These are phyloP conservation scores for Microcos paniculata DNA, from an alignment of 345 rosid species.

Conservation along the genomic window DNA sequence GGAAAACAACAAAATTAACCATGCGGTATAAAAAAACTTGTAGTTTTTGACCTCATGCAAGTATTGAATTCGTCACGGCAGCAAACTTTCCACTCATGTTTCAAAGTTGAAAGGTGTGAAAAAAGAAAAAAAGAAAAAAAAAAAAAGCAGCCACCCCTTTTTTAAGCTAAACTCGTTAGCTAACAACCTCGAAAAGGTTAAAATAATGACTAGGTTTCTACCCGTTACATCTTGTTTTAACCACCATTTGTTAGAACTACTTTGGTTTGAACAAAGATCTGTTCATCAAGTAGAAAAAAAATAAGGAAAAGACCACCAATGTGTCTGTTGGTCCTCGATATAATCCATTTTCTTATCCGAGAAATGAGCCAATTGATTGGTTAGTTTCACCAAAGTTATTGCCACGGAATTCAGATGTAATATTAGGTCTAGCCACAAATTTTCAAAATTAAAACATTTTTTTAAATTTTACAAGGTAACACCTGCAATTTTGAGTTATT, in stretches of 20 bases:
- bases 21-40: neutral
- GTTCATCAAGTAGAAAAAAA: neutral
- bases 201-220: neutral
- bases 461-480: no score
- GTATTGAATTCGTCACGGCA: neutral
- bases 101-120: neutral
- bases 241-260: neutral
- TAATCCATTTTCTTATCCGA: no score
- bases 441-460: no score
- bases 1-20: constrained; percentile 8
- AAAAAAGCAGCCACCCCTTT: neutral
- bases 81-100: neutral
- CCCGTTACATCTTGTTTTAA: constrained; percentile 1
- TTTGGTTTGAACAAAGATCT: neutral
- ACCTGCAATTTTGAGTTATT: no score
- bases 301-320: neutral
- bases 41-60: constrained; percentile 1
- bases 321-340: neutral
- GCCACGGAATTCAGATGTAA: no score
- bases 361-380: no score
- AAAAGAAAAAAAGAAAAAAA: neutral
- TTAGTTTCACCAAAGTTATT: no score
- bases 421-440: no score
- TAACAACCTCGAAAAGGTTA: neutral
- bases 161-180: neutral